Evolutionary conservation across 176 grass and related monocot species (phyloP).

Genomic region (Aegilops sharonensis): DNA sequence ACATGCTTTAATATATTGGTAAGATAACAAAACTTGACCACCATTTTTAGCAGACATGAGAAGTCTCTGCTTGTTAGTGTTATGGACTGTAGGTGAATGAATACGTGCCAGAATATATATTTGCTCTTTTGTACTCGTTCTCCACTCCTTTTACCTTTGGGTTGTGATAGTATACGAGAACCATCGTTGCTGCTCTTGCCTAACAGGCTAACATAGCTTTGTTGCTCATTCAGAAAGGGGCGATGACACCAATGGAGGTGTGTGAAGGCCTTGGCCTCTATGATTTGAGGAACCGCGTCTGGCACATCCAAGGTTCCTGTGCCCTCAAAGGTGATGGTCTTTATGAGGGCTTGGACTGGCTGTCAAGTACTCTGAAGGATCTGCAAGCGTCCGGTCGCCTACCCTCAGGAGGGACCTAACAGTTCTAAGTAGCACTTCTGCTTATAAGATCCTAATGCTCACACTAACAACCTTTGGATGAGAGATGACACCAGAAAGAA

Average conservation of each 20-base stretch:
- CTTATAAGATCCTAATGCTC: background rate
- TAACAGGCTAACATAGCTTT: background rate
- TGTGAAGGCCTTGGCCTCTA: slow-evolving; percentile 72
- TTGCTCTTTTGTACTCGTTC: background rate
- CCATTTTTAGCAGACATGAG: background rate
- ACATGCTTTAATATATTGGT: slow-evolving; percentile 16
- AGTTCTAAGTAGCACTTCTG: slow-evolving; percentile 41
- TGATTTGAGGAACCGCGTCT: slow-evolving; percentile 63
- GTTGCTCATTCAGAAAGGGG: slow-evolving; percentile 53
- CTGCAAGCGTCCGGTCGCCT: slow-evolving; percentile 51
- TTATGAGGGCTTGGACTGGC: slow-evolving; percentile 76
- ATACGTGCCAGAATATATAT: background rate
- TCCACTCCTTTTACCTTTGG: background rate
- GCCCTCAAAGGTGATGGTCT: slow-evolving; percentile 69
- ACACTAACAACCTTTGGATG: slow-evolving; percentile 17
- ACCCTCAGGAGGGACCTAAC: slow-evolving; percentile 45
- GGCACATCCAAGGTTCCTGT: slow-evolving; percentile 81
- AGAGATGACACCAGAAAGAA: background rate
- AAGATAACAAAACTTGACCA: slow-evolving; percentile 18
- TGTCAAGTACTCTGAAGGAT: slow-evolving; percentile 64
- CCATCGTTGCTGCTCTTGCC: background rate
- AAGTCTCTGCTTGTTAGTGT: background rate
- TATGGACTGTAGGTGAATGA: background rate
- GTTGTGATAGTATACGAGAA: background rate
- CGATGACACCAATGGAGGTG: slow-evolving; percentile 76